Base-by-base conservation (phyloP, 106 monocot genomes). In the Apostasia ramifera region DNA sequence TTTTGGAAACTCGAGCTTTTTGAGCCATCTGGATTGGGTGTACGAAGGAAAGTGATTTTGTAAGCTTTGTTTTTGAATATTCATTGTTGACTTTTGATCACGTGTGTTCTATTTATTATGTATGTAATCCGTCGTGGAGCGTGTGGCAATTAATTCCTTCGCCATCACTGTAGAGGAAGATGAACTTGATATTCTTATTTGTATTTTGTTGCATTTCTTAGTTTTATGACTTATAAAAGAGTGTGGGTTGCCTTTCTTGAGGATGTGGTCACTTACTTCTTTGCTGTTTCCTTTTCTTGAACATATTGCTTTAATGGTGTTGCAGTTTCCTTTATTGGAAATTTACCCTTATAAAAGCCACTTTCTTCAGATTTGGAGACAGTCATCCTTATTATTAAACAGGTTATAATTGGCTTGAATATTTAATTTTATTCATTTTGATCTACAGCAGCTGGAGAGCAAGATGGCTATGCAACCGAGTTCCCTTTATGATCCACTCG, bases 401-500 rank as follows among this genome's bases (percentile, higher is more conserved):
- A 6, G 3, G 40, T 53, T 12, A 12, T 12, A 15, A 8, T 14
- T 44, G 56, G 41, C 44, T 69, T 4, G 4, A 15, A 56, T 54
- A 4, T 49, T 63, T 54, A 49, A 4, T 14, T 42, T 44, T 49
- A 5, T 4, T 59, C 55, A 50, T 62, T 40, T 55, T 64, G 1
- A 56, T 14, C 11, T 10, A 39, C 67, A 47, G 46, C 76, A 83
- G 75, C 26, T 81, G 74, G 77, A 47, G 49, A 12, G 37, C 39
- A 9, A 40, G 8, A 45, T 70, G n/a, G 48, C 57, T 0, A 50
- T 71, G 54, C 55, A 70, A n/a, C 77, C 79, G 38, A 47, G 71
- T 61, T 43, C 60, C 59, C 49, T 66, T 0, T 79, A 80, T 53
- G 82, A 80, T 73, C 70, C 74, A 7, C 81, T 86, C 11, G 74